Evolutionary conservation across 2,329 filamentous ascomycete genomes (phyloP).

Genomic region (Ascochyta rabiei): DNA sequence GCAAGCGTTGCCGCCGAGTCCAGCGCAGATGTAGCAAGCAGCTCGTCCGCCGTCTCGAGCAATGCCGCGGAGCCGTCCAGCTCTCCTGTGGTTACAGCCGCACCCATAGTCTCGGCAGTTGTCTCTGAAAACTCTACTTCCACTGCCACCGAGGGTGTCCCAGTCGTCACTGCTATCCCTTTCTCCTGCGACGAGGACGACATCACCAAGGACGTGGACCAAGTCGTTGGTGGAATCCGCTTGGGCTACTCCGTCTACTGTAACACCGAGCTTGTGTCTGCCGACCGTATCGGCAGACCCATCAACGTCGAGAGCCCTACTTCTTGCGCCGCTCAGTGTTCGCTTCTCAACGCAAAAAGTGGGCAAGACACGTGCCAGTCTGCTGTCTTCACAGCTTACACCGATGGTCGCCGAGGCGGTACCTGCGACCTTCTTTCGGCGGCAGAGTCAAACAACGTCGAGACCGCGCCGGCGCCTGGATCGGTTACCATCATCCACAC

Average conservation of each 20-base stretch:
- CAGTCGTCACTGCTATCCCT: constrained; percentile 32
- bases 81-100: neutral
- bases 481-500: constrained; percentile 30
- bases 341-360: constrained; percentile 31
- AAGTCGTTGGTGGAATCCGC: constrained; percentile 31
- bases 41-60: neutral
- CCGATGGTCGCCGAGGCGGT: constrained; percentile 24
- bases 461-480: constrained; percentile 19
- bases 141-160: neutral
- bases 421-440: constrained; percentile 26
- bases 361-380: constrained; percentile 30
- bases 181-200: constrained; percentile 32
- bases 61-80: neutral
- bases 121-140: neutral
- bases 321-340: constrained; percentile 38
- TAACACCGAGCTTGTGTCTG: constrained; percentile 28
- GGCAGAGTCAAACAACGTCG: constrained; percentile 13
- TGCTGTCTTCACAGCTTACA: constrained; percentile 29
- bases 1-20: neutral
- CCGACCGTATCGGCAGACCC: constrained; percentile 24
- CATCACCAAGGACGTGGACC: constrained; percentile 25
- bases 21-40: constrained; percentile 1
- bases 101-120: neutral
- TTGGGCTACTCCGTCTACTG: constrained; percentile 39
- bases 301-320: constrained; percentile 28